Evolutionary conservation across 805 yeast species (phyloP).

Genomic region (Blastobotrys peoriensis): DNA sequence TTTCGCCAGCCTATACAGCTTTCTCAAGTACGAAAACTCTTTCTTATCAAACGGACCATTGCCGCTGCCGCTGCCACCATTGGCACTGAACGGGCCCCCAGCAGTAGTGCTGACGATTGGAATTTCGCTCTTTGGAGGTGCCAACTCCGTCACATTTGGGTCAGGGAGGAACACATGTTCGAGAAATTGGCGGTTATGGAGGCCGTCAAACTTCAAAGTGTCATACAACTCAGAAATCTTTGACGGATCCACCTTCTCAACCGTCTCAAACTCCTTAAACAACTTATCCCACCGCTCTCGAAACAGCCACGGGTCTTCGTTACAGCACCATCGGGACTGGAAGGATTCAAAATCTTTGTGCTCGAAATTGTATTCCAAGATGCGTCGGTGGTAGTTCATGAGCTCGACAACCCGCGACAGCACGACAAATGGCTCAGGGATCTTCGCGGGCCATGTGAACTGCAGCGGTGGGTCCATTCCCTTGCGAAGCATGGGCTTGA

Average conservation of each 20-base stretch:
- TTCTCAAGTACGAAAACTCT: conserved; percentile 73
- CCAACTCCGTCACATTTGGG: conserved; percentile 29
- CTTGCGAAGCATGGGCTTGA: conserved; percentile 88
- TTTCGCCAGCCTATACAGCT: conserved; percentile 81
- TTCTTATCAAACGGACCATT: conserved; percentile 62
- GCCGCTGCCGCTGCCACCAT: conserved; percentile 9
- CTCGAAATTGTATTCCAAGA: conserved; percentile 75
- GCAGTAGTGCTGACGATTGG: conserved; percentile 10
- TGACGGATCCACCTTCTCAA: conserved; percentile 96
- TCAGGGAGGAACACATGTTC: conserved; percentile 73
- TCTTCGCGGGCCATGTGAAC: conserved; percentile 97
- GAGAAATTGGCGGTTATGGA: conserved; percentile 87
- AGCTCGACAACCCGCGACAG: conserved; percentile 90
- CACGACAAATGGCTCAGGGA: conserved; percentile 95
- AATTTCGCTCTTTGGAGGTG: conserved; percentile 20
- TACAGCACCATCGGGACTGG: conserved; percentile 91
- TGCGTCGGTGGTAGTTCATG: conserved; percentile 82
- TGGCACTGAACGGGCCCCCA: not conserved
- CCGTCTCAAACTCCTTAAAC: conserved; percentile 83
- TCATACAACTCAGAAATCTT: conserved; percentile 95
- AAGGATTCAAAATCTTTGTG: conserved; percentile 58
- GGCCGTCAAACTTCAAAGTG: conserved; percentile 97
- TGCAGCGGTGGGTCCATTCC: conserved; percentile 97
- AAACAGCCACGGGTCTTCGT: conserved; percentile 85
- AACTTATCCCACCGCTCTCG: conserved; percentile 96